Evolutionary conservation across 345 rosid genomes (phyloP).

Genomic region (Litchi chinensis): DNA sequence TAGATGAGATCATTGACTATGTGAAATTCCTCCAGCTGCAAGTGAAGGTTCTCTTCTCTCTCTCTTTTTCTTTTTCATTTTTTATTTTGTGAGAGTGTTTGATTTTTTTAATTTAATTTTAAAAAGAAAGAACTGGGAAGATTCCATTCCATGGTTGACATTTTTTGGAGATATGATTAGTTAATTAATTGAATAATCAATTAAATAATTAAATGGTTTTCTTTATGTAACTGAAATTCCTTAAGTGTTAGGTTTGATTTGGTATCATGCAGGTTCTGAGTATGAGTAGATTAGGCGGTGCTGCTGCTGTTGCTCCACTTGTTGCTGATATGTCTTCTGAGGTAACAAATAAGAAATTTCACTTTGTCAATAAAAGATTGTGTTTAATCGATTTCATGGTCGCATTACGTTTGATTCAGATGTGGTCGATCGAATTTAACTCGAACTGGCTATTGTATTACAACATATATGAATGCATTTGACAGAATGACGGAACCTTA

Average conservation of each 20-base stretch:
- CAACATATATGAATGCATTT: too few species aligned
- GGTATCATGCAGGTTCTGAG: slow-evolving; percentile 74
- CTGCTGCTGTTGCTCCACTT: slow-evolving; percentile 79
- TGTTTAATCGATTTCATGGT: too few species aligned
- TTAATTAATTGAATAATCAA: background rate
- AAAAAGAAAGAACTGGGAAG: slow-evolving; percentile 11
- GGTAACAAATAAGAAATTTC: slow-evolving; percentile 37
- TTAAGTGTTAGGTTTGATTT: background rate
- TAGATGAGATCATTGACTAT: slow-evolving; percentile 98
- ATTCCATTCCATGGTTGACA: slow-evolving; percentile 38
- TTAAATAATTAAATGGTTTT: slow-evolving; percentile 14
- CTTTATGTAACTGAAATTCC: slow-evolving; percentile 31
- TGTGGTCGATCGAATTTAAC: too few species aligned
- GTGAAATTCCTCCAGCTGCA: slow-evolving; percentile 99
- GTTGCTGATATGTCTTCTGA: slow-evolving; percentile 79
- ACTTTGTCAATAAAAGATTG: too few species aligned
- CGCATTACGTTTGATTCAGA: too few species aligned
- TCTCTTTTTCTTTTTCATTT: background rate
- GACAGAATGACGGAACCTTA: too few species aligned
- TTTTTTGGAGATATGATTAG: slow-evolving; percentile 17
- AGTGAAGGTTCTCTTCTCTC: slow-evolving; percentile 67
- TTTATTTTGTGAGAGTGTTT: background rate
- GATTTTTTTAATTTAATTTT: background rate
- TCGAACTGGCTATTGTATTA: too few species aligned
- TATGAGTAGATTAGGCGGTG: slow-evolving; percentile 95